phyloP scores from a whole-genome alignment of 1,139 yeast species.

The Yamadazyma oceani region DNA sequence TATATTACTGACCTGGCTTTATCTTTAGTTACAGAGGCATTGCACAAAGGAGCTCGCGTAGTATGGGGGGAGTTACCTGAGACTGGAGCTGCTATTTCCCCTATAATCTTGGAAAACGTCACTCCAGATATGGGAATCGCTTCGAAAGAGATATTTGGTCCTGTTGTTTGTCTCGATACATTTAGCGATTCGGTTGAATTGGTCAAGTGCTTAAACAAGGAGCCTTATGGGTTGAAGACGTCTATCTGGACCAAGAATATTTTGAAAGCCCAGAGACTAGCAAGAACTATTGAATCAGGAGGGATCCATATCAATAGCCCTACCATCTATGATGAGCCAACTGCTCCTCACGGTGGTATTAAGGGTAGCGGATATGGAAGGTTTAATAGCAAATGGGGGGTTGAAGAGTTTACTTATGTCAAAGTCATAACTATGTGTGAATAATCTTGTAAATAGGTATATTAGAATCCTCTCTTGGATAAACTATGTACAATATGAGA shows the following conservation, averaged over 20 bases:
- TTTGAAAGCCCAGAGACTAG: constrained; percentile 36
- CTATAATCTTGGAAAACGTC: constrained; percentile 38
- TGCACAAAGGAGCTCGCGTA: constrained; percentile 40
- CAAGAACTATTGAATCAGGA: constrained; percentile 41
- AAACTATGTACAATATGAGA: constrained; percentile 70
- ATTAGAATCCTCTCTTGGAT: constrained; percentile 60
- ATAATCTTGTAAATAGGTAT: not conserved
- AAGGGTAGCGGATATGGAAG: constrained; percentile 53
- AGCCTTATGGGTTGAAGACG: constrained; percentile 49
- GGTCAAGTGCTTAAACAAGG: constrained; percentile 28
- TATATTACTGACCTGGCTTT: constrained; percentile 24
- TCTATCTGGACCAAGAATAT: constrained; percentile 55
- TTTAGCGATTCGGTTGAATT: constrained; percentile 33
- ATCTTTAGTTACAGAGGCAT: constrained; percentile 39
- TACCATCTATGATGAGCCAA: constrained; percentile 50
- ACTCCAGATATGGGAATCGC: constrained; percentile 32
- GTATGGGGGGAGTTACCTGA: constrained; percentile 21
- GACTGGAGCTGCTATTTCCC: constrained; percentile 17
- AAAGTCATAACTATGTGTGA: constrained; percentile 35
- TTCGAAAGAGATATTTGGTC: constrained; percentile 48
- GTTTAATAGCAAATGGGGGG: constrained; percentile 53
- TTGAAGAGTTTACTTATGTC: constrained; percentile 41
- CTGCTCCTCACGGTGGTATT: constrained; percentile 58
- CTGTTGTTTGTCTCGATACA: constrained; percentile 38
- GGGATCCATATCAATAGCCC: constrained; percentile 53